A percentile compares a stretch with the other conserved stretches of the same genome.
Conservation (phyloP, 345 rosid genomes). For the Lepidium aucheri region DNA sequence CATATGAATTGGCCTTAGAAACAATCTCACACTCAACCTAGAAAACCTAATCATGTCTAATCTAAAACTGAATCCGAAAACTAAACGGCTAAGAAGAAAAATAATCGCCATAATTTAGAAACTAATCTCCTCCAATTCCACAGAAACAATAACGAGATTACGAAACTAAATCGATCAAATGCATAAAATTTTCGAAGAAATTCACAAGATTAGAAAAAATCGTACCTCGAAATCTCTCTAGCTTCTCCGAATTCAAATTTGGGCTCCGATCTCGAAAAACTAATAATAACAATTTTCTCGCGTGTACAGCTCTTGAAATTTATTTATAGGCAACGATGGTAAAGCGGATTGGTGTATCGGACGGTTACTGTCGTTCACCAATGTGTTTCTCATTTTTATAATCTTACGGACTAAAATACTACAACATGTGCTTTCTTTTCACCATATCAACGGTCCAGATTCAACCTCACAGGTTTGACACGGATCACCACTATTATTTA, state of each 20-base stretch:
- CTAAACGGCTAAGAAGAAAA: not conserved
- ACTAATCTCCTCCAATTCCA: not conserved
- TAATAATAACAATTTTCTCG: not conserved
- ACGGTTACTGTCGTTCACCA: conserved; percentile 13
- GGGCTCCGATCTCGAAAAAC: not conserved
- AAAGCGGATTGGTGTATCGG: not conserved
- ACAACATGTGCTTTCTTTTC: conserved; percentile 19
- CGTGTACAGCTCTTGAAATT: conserved; percentile 12
- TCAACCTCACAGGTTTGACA: not conserved
- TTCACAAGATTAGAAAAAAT: not conserved
- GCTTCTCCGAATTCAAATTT: conserved; percentile 4
- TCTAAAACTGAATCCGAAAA: not conserved
- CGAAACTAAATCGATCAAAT: not conserved
- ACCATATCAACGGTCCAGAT: not conserved
- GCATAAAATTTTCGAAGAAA: not conserved
- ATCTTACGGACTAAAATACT: conserved; percentile 3
- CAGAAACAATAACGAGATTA: not conserved
- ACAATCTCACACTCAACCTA: not conserved
- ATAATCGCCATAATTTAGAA: not conserved
- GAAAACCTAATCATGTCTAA: not conserved
- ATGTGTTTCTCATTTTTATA: conserved; percentile 25
- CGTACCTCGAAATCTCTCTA: conserved; percentile 4
- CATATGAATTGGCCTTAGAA: not conserved
- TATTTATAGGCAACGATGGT: conserved; percentile 19
- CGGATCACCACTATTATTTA: not conserved